phyloP scores from a whole-genome alignment of 495 filamentous ascomycete genomes.

The Cetradonia linearis region DNA sequence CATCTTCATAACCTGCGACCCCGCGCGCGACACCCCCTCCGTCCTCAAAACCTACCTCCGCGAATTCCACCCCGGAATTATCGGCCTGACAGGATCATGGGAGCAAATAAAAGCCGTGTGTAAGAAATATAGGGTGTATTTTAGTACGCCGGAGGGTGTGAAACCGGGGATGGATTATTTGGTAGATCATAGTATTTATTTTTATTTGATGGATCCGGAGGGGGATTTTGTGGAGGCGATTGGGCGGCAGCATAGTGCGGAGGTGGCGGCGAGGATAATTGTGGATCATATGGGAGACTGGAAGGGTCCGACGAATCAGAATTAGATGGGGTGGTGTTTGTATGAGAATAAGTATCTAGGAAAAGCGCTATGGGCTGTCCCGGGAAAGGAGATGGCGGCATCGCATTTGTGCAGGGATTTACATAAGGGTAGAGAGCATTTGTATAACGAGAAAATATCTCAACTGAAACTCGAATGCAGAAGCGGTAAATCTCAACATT shows the following conservation, averaged over 20 bases:
- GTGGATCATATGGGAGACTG: constrained; percentile 84
- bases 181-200: constrained; percentile 98
- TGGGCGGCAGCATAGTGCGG: constrained; percentile 83
- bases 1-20: constrained; percentile 92
- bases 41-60: constrained; percentile 73
- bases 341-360: not conserved
- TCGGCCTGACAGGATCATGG: constrained; percentile 87
- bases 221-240: constrained; percentile 97
- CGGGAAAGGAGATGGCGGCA: not conserved
- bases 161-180: constrained; percentile 92
- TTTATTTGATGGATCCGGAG: constrained; percentile 97
- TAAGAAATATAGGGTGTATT: constrained; percentile 94
- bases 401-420: not conserved
- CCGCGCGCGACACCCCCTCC: constrained; percentile 75
- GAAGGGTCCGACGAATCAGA: constrained; percentile 45
- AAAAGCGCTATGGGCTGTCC: not conserved
- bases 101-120: constrained; percentile 85
- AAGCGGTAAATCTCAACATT: not conserved
- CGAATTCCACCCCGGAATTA: constrained; percentile 83
- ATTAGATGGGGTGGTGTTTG: not conserved
- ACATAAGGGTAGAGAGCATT: not conserved
- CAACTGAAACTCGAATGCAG: not conserved
- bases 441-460: not conserved
- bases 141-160: constrained; percentile 79
- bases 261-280: constrained; percentile 76